Evolutionary conservation across 2,329 filamentous ascomycete genomes (phyloP), one percentile per base, ranked within the genome.

Genomic region (Berkeleyomyces rouxiae): DNA sequence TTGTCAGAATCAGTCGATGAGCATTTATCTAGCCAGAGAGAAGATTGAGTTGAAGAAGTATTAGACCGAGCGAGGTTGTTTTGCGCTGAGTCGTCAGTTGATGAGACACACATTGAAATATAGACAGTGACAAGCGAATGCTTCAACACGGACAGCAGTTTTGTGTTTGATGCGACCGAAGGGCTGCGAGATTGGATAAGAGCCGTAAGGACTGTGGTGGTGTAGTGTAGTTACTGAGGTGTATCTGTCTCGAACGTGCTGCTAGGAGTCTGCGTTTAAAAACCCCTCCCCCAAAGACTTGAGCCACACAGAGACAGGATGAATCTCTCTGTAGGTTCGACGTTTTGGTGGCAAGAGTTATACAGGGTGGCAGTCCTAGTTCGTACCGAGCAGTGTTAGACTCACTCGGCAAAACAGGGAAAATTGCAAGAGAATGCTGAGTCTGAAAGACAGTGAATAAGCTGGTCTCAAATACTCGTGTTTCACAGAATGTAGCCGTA

Each of bases 41-140:
- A n/a, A 37, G 31, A 53, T 33, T 23, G 13, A 16, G 33, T n/a
- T 3, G 49, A 55, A 55, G 49, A 39, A 37, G 49, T 11, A 55
- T 10, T 7, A 55, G 33, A 55, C 7, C 39, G 36, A n/a, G 49
- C 53, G 44, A 62, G 49, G 33, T 58, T 58, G n/a, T 55, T 58
- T 57, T 55, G 61, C 37, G 40, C 42, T 23, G 43, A 7, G 61
- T 62, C 53, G 43, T 62, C n/a, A 3, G 36, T 58, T 62, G 61
- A 42, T 51, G 61, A 44, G 61, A 62, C 61, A 62, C 61, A 62
- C 61, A 62, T 62, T 62, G 51, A 47, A 53, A 58, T 47, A 40
- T 42, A 33, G 47, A 31, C 10, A 16, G 11, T 47, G 13, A 46
- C 58, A 36, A 59, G 36, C 44, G 42, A 1, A 7, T 9, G 36